A percentile compares a stretch with the other conserved stretches of the same genome.
Conservation (phyloP, 371 early-diverging fungal genomes). For the Saksenaea vasiformis region DNA sequence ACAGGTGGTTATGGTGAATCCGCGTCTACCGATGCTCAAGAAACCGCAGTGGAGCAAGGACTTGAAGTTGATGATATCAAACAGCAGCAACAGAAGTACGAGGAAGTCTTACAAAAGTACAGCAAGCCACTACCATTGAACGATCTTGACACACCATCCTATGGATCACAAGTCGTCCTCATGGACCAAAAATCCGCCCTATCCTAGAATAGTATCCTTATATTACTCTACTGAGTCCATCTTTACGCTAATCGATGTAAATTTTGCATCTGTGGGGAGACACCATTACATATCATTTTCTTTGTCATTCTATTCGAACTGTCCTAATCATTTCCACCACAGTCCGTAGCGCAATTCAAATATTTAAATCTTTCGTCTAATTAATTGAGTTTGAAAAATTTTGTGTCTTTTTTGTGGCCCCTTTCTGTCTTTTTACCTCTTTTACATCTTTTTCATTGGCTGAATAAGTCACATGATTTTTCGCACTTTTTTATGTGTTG, state of each 20-base stretch:
- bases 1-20: slow-evolving; percentile 8
- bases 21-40: slow-evolving; percentile 7
- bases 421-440: too few relatives aligned
- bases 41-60: not conserved
- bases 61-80: slow-evolving; percentile 18
- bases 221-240: not conserved
- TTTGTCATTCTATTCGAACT: too few relatives aligned
- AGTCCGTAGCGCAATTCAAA: too few relatives aligned
- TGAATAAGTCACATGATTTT: too few relatives aligned
- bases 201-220: not conserved
- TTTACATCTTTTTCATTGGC: too few relatives aligned
- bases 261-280: not conserved
- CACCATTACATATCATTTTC: not conserved
- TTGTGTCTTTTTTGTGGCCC: too few relatives aligned
- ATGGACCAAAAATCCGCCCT: not conserved
- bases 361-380: too few relatives aligned
- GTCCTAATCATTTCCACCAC: too few relatives aligned
- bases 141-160: not conserved
- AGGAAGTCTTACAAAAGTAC: slow-evolving; percentile 25
- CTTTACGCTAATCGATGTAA: too few relatives aligned
- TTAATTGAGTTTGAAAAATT: too few relatives aligned
- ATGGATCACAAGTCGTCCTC: not conserved
- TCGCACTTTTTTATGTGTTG: too few relatives aligned
- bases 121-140: slow-evolving; percentile 10
- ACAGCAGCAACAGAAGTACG: slow-evolving; percentile 21